Evolutionary conservation across 257 asterid genomes (phyloP).

Genomic region (Nicotiana undulata): DNA sequence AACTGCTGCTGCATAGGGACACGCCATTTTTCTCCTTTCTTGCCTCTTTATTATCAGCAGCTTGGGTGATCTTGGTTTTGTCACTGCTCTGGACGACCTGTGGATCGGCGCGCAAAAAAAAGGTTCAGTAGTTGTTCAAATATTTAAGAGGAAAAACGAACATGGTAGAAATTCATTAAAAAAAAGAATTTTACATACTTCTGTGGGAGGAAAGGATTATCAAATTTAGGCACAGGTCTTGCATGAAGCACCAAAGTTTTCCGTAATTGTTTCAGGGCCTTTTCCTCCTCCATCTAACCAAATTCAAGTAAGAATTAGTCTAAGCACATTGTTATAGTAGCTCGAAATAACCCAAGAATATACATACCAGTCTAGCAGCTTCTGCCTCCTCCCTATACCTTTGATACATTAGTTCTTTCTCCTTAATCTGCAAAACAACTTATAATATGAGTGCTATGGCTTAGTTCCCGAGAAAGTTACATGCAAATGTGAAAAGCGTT

Average conservation of each 20-base stretch:
- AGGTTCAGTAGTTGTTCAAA: not conserved
- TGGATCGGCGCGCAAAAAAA: not conserved
- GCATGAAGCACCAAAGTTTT: constrained; percentile 85
- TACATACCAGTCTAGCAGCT: constrained; percentile 62
- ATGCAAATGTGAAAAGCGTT: not conserved
- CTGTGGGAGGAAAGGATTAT: constrained; percentile 75
- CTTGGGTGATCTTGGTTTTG: constrained; percentile 80
- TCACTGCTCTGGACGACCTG: constrained; percentile 65
- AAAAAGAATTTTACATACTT: constrained; percentile 30
- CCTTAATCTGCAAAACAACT: constrained; percentile 54
- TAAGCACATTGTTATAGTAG: not conserved
- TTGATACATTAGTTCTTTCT: constrained; percentile 73
- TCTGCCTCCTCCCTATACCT: constrained; percentile 91
- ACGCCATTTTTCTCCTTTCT: constrained; percentile 42
- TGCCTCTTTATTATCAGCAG: constrained; percentile 42
- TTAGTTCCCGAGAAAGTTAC: not conserved
- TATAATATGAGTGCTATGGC: constrained; percentile 9
- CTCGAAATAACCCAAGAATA: not conserved
- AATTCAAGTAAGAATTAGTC: not conserved
- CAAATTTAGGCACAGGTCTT: constrained; percentile 71
- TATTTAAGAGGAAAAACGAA: not conserved
- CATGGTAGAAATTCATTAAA: too few relatives aligned
- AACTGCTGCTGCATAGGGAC: constrained; percentile 24
- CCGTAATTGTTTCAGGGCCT: constrained; percentile 78
- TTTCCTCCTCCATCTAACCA: constrained; percentile 86